Conservation (phyloP, 75 land plant genomes). For the Pinus albicaulis region DNA sequence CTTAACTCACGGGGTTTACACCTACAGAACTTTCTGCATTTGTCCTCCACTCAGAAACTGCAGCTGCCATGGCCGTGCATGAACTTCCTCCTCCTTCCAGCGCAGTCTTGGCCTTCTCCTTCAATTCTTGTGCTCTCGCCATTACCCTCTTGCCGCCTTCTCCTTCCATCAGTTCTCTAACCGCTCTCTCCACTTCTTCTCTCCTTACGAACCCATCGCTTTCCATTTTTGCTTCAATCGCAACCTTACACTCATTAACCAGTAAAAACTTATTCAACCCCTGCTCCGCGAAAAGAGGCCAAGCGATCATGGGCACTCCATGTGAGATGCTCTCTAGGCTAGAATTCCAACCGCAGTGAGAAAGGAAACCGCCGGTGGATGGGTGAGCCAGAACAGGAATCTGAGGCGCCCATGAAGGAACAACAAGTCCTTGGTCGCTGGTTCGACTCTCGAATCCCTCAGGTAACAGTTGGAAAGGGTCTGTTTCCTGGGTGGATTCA, state of each 20-base stretch:
- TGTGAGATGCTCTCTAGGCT: slow-evolving; percentile 9
- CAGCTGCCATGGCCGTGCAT: background rate
- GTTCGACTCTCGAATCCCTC: background rate
- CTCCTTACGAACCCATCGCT: background rate
- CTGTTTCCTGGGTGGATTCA: no score
- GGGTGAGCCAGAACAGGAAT: slow-evolving; percentile 4
- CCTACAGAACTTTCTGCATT: no score
- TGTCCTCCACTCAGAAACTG: no score
- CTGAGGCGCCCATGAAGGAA: slow-evolving; percentile 3
- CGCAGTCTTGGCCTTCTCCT: background rate
- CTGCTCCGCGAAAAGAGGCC: background rate
- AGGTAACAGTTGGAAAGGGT: background rate
- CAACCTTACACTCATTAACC: background rate
- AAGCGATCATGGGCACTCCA: background rate
- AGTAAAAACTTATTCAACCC: background rate
- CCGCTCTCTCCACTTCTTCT: background rate
- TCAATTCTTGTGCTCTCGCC: background rate
- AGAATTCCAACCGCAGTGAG: slow-evolving; percentile 21
- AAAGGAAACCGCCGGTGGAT: slow-evolving; percentile 5
- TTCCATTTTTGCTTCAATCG: background rate
- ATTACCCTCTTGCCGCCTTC: background rate
- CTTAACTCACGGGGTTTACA: no score
- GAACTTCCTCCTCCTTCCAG: slow-evolving; percentile 4
- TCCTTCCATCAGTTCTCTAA: background rate
- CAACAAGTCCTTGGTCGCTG: background rate